Conservation (phyloP, 2,329 filamentous ascomycete species). For the Triangularia verruculosa region DNA sequence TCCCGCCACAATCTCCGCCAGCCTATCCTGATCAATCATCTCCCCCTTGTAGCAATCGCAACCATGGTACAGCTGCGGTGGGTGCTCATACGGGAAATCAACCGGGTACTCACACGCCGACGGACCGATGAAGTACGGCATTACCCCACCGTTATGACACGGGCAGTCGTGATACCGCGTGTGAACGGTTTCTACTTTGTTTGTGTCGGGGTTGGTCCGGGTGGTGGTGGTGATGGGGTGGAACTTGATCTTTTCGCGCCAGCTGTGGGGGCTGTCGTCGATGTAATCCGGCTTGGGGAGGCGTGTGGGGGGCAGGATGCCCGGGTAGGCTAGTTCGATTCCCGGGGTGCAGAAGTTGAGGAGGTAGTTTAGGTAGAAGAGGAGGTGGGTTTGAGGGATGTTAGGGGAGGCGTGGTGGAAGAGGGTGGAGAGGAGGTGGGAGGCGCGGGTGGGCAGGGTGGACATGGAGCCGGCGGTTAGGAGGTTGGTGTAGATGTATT, state of each 20-base stretch:
- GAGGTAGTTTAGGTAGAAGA: conserved; percentile 12
- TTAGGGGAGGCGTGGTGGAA: not conserved
- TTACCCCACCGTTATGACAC: conserved; percentile 10
- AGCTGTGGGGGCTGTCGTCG: not conserved
- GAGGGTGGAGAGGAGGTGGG: not conserved
- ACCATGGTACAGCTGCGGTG: conserved; percentile 9
- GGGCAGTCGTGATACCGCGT: conserved; percentile 18
- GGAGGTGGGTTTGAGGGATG: not conserved
- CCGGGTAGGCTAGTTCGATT: not conserved
- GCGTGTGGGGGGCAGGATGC: not conserved
- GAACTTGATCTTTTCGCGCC: not conserved
- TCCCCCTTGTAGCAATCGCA: conserved; percentile 11
- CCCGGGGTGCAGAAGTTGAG: conserved; percentile 1
- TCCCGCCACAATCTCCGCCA: conserved; percentile 2
- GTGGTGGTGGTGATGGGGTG: conserved; percentile 2
- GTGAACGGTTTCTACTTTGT: not conserved
- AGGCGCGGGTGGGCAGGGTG: not conserved
- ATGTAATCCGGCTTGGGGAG: not conserved
- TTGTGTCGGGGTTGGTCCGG: not conserved
- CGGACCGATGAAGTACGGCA: not conserved
- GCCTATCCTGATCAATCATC: conserved; percentile 8
- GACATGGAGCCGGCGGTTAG: not conserved
- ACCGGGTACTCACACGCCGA: conserved; percentile 7
- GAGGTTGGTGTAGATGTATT: conserved; percentile 21
- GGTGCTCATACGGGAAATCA: conserved; percentile 8